Evolutionary conservation across 129 eudicot species (phyloP), one percentile per base, ranked within the genome.

Genomic region (Sambucus nigra): DNA sequence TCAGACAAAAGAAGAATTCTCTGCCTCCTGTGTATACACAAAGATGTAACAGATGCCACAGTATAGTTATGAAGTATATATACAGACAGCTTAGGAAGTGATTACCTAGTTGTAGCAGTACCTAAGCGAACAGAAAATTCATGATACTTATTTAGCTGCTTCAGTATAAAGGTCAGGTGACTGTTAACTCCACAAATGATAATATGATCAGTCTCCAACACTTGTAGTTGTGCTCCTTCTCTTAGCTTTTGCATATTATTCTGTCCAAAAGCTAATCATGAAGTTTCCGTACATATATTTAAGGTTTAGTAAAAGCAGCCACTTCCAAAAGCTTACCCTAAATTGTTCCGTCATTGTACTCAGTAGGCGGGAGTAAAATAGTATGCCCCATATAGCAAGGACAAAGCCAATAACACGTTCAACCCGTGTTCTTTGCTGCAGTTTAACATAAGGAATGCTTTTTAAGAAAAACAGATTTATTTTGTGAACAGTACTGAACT

Each of bases 281-380:
- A 51, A 31, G 64, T 44, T 53, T 33, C 23, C 54, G 48, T 50
- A 27, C 35, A 17, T 28, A 18, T 47, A 53, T 20, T 46, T 51
- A 33, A 27, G 33, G 28, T 51, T 21, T 64, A 47, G 1, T 5
- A 56, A 29, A 41, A 29, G n/a, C 7, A 59, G 38, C 46, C 24
- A 25, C 39, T 33, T 60, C 8, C 33, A 44, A 59, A 33, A 75
- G 35, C 79, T 65, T 77, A 92, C 99, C 76, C 99, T 86, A 54
- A 92, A 82, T 53, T 92, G 99, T 47, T 92, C 99, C 7, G 99
- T 86, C 99, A 92, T 92, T 28, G 99, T 92, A 75, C 99, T 80
- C 76, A 92, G 67, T 18, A 92, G 69, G 24, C 96, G 95, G 67
- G 99, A 86, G 76, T 86, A 92, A 70, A 92, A 79, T n/a, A 92